Conservation (phyloP, 1,284 basidiomycete genomes). For the Cryptococcus maquisensis region DNA sequence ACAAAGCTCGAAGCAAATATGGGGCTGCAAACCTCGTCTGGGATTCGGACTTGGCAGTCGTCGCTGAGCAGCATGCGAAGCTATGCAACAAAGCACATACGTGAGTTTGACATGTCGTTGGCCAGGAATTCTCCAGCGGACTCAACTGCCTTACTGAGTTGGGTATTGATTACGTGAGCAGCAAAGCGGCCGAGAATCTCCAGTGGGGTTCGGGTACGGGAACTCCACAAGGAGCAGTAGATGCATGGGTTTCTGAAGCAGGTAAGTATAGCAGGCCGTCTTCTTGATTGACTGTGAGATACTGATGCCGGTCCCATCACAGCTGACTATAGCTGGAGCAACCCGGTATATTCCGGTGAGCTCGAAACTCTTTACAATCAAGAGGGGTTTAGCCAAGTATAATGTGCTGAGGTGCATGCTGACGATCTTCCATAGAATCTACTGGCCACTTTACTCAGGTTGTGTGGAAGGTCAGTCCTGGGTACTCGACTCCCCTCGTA, state of each 20-base stretch:
- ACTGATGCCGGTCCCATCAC: neutral
- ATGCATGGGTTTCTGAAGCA: conserved; percentile 27
- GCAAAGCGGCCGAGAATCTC: conserved; percentile 26
- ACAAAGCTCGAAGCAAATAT: conserved; percentile 14
- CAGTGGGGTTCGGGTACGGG: conserved; percentile 12
- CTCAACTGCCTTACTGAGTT: no score
- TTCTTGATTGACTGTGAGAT: neutral
- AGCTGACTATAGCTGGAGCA: conserved; percentile 21
- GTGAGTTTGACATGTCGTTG: conserved; percentile 7
- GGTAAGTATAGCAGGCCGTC: conserved; percentile 6
- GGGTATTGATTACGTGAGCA: neutral
- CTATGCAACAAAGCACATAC: conserved; percentile 21
- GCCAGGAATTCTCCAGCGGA: no score
- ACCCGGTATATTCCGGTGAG: conserved; percentile 17
- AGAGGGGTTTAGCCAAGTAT: neutral
- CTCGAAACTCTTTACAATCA: neutral
- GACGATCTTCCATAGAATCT: conserved; percentile 10
- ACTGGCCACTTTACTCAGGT: conserved; percentile 32
- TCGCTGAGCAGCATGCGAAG: conserved; percentile 21
- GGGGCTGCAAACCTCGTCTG: conserved; percentile 14
- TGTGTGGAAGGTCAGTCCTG: conserved; percentile 25
- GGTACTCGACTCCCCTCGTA: neutral
- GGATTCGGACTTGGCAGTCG: conserved; percentile 11
- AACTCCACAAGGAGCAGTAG: conserved; percentile 18
- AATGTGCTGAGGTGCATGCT: neutral